These are phyloP conservation scores for Trichosporon inkin DNA, from an alignment of 1,284 basidiomycete genomes.

Conservation along the genomic window DNA sequence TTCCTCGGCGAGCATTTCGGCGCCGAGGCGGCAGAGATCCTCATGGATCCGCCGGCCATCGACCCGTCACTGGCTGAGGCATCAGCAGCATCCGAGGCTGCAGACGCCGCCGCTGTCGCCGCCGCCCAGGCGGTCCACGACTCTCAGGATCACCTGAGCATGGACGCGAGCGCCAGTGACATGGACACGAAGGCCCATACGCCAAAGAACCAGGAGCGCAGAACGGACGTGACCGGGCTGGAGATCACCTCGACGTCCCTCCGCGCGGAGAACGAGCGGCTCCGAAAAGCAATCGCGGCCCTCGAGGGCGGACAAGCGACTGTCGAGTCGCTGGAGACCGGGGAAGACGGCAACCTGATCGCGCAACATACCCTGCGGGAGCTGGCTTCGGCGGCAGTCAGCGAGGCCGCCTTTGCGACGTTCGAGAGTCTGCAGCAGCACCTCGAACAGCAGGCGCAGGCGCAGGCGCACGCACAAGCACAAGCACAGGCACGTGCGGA, in stretches of 20 bases:
- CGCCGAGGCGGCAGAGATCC: constrained; percentile 1
- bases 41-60: not conserved
- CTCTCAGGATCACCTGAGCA: not conserved
- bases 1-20: constrained; percentile 4
- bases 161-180: not conserved
- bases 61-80: not conserved
- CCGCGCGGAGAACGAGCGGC: constrained; percentile 20
- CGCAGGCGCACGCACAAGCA: not conserved
- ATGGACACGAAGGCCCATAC: not conserved
- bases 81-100: not conserved
- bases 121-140: not conserved
- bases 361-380: constrained; percentile 23
- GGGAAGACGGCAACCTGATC: constrained; percentile 9
- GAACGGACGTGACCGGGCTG: constrained; percentile 4
- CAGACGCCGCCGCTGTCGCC: not conserved
- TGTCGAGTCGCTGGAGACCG: not conserved
- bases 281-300: constrained; percentile 11
- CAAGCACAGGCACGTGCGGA: not conserved
- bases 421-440: constrained; percentile 23
- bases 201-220: not conserved
- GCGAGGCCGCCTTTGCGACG: constrained; percentile 6
- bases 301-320: constrained; percentile 10
- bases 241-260: constrained; percentile 16
- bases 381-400: constrained; percentile 22
- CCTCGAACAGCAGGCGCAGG: constrained; percentile 15